Base-by-base conservation (phyloP, 768 basidiomycete genomes). In the Xanthoconium stramineum region DNA sequence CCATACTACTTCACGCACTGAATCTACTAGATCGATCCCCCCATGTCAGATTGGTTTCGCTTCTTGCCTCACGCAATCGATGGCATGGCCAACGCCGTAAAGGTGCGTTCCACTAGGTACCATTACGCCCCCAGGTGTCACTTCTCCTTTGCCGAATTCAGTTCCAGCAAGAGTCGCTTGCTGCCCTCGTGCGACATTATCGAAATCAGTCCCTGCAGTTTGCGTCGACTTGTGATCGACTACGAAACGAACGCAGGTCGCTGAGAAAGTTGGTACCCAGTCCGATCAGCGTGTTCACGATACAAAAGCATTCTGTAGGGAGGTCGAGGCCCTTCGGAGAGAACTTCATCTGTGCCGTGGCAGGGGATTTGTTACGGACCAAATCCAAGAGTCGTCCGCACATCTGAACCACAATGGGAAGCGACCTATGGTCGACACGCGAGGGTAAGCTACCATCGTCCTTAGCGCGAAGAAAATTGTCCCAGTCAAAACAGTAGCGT, bases 1-100 rank as follows among this genome's bases (percentile, higher is more conserved):
- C 19, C 47, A 12, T 28, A 4, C 12, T 28, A 4, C 12, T 42
- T 47, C 42, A 19, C 35, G 8, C 46, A 47, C 62, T 47, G 54
- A 28, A 30, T 52, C 57, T 12, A n/a, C 50, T 62, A 93, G 91
- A 80, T 93, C 80, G 88, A 88, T 10, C 72, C 79, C 2, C 90
- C 91, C 1, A 91, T 93, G 88, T 83, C 85, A 12, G 80, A 86
- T 32, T 92, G 90, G 90, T 93, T 93, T 73, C 77, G 78, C 11
- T 79, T 83, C 35, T 70, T 87, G 30, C 83, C 88, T 9, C 71
- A 75, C 53, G 72, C 81, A 3, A 70, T 91, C 30, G 89, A 93
- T 65, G 68, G 78, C 28, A 70, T 88, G 29, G 84, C 88, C 40
- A 81, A 80, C 61, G 81, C 90, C 17, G 78, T 81, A 49, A 89